Conservation (phyloP, 2,329 filamentous ascomycete species). For the Penicillium paneum region DNA sequence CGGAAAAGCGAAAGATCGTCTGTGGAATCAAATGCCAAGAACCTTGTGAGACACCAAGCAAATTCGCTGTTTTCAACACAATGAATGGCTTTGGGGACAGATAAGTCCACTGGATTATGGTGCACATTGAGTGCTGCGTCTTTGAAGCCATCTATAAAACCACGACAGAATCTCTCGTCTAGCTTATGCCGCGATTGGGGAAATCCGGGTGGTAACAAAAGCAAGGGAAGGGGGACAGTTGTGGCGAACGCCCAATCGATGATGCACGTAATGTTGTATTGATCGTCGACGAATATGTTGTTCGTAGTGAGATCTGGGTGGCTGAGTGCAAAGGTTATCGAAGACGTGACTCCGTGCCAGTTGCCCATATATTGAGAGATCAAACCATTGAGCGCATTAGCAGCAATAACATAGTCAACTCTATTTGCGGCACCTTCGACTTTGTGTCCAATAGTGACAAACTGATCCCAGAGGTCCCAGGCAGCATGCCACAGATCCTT, state of each 20-base stretch:
- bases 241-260: not conserved
- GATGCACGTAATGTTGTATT: not conserved
- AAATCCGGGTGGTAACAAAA: not conserved
- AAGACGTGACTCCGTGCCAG: not conserved
- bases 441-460: not conserved
- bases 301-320: not conserved
- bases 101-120: not conserved
- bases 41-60: not conserved
- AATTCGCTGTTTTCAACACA: not conserved
- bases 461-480: not conserved
- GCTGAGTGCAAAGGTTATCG: not conserved
- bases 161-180: not conserved
- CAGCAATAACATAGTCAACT: not conserved
- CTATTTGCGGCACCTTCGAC: not conserved
- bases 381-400: not conserved
- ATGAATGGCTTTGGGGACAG: not conserved
- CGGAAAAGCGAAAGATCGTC: not conserved
- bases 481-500: not conserved
- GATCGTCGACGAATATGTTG: slow-evolving; percentile 1
- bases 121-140: not conserved
- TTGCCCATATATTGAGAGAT: not conserved
- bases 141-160: not conserved
- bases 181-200: not conserved
- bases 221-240: not conserved
- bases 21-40: not conserved